Conservation (phyloP, 495 filamentous ascomycete genomes). For the Endocarpon pusillum region DNA sequence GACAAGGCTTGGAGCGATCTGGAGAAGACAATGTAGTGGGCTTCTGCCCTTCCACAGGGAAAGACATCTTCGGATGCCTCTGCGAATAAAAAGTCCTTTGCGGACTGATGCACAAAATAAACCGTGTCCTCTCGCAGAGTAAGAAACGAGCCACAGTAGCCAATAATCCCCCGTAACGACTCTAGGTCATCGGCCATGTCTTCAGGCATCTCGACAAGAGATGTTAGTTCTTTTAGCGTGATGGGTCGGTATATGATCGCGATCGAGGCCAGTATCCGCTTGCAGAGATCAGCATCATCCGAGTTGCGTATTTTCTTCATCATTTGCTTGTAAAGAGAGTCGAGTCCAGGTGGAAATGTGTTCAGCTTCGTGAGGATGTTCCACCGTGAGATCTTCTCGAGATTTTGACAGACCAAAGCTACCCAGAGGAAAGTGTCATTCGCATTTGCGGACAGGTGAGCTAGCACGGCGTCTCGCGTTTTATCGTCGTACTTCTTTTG, state of each 20-base stretch:
- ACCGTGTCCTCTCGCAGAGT: slow-evolving; percentile 14
- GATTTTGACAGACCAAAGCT: slow-evolving; percentile 13
- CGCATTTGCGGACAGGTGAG: slow-evolving; percentile 10
- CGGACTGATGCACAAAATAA: slow-evolving; percentile 32
- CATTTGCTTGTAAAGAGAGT: slow-evolving; percentile 13
- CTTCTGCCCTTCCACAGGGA: slow-evolving; percentile 24
- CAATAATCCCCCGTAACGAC: slow-evolving; percentile 9
- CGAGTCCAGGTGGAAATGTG: slow-evolving; percentile 7
- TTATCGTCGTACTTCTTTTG: slow-evolving; percentile 4
- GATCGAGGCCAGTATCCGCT: slow-evolving; percentile 5
- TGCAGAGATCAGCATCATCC: slow-evolving; percentile 6
- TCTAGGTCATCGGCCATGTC: slow-evolving; percentile 17
- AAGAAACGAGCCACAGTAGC: slow-evolving; percentile 14
- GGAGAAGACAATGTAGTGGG: slow-evolving; percentile 16
- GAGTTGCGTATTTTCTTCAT: slow-evolving; percentile 5
- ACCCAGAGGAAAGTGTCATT: slow-evolving; percentile 20
- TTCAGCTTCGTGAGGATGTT: slow-evolving; percentile 4
- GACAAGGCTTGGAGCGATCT: slow-evolving; percentile 21
- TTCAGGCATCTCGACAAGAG: slow-evolving; percentile 13
- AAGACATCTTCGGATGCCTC: slow-evolving; percentile 11
- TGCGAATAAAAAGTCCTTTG: slow-evolving; percentile 29
- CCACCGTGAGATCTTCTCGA: slow-evolving; percentile 5
- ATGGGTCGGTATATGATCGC: slow-evolving; percentile 10
- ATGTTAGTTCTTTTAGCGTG: slow-evolving; percentile 6
- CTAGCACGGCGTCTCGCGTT: slow-evolving; percentile 4